Conservation (phyloP, 2,329 filamentous ascomycete genomes). For the Rutstroemia sp. region DNA sequence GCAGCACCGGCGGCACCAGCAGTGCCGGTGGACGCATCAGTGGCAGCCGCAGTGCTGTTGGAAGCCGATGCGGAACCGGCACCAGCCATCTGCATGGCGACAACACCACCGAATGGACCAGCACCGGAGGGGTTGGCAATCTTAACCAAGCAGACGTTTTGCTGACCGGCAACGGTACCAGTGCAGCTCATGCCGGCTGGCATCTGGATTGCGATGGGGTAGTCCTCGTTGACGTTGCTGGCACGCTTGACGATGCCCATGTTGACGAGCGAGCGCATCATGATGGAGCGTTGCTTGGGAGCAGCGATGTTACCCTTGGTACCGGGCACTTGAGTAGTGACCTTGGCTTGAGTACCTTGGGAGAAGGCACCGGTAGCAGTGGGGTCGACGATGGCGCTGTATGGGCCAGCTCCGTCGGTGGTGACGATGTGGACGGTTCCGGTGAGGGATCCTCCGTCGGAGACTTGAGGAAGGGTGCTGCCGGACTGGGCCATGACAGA, state of each 20-base stretch:
- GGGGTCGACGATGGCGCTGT: slow-evolving; percentile 53
- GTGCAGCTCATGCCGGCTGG: slow-evolving; percentile 48
- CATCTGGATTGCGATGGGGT: slow-evolving; percentile 34
- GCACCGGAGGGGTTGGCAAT: slow-evolving; percentile 54
- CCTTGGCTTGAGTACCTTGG: slow-evolving; percentile 45
- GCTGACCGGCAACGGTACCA: slow-evolving; percentile 51
- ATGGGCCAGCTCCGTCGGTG: slow-evolving; percentile 51
- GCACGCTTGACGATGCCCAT: slow-evolving; percentile 28
- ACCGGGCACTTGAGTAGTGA: slow-evolving; percentile 46
- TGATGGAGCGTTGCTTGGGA: slow-evolving; percentile 21
- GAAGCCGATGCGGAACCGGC: slow-evolving; percentile 7
- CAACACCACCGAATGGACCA: slow-evolving; percentile 55
- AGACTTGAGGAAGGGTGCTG: slow-evolving; percentile 50
- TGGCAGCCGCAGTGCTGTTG: neutral
- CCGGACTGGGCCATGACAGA: slow-evolving; percentile 51
- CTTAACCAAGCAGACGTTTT: slow-evolving; percentile 54
- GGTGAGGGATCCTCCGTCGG: slow-evolving; percentile 45
- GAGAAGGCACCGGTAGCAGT: slow-evolving; percentile 45
- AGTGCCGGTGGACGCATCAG: neutral
- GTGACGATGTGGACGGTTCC: slow-evolving; percentile 65
- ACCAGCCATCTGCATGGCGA: slow-evolving; percentile 43
- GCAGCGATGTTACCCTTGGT: slow-evolving; percentile 31
- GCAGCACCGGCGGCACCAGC: neutral
- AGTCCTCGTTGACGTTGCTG: slow-evolving; percentile 32
- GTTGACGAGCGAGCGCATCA: slow-evolving; percentile 22